Base-by-base conservation (phyloP, 148 eudicot genomes). In the Nyssa sinensis region DNA sequence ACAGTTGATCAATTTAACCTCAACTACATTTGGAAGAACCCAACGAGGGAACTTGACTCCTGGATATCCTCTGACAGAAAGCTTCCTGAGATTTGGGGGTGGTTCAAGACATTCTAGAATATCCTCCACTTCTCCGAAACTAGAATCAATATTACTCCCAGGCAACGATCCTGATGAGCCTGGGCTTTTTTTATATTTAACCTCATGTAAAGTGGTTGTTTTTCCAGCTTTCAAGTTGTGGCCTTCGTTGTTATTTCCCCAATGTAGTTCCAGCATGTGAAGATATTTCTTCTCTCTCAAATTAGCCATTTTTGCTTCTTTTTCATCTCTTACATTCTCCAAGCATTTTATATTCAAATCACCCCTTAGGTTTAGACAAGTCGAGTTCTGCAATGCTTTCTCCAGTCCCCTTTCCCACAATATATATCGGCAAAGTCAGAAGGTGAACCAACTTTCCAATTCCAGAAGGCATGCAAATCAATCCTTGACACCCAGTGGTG, bases 21-120 rank as follows among this genome's bases (percentile, higher is more conserved):
- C 34, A 23, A 62, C 35, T n/a, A 78, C 62, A 34, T 66, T 72
- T 25, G 69, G 80, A 64, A 64, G 75, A 19, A 19, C 59, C 80
- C 74, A 71, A 21, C 27, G n/a, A 24, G 80, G 63, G 57, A 77
- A 70, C 21, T n/a, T 77, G 57, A 51, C 24, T 25, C 80, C 80
- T 10, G 58, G 57, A 69, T 77, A 77, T 0, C 64, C 73, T 4
- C 17, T 31, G 11, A 77, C 55, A 34, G 25, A 63, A 27, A 78
- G 17, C 16, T 72, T 71, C 24, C 60, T 66, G 31, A 78, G 62
- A 60, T 59, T 72, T 31, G 28, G 33, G 66, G 72, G 75, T 41
- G 81, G 81, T 24, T 72, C 67, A 13, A 72, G 66, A 27, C 69
- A 32, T 34, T 23, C 31, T 31, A 78, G 64, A 33, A 78, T 35